A percentile compares a stretch with the other conserved stretches of the same genome.
phyloP scores from a whole-genome alignment of 306 rosid species.

The Lupinus albus region DNA sequence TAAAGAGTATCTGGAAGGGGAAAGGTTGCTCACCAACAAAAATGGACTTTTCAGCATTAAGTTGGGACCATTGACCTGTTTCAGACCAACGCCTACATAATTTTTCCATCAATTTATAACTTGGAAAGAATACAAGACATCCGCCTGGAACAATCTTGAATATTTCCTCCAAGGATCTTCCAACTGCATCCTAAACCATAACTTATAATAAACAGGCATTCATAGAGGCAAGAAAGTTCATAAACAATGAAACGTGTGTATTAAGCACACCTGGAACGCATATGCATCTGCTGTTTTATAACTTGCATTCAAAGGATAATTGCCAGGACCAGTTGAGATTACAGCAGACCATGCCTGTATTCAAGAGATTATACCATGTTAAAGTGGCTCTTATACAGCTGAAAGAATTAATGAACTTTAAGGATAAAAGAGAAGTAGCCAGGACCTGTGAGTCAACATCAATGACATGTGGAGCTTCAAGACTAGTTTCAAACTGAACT shows the following conservation, averaged over 20 bases:
- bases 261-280: slow-evolving; percentile 71
- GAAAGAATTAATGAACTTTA: slow-evolving; percentile 32
- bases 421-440: slow-evolving; percentile 31
- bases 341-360: slow-evolving; percentile 91
- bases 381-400: slow-evolving; percentile 38
- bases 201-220: slow-evolving; percentile 35
- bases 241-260: slow-evolving; percentile 11
- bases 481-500: slow-evolving; percentile 76
- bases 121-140: slow-evolving; percentile 93
- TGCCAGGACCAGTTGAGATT: slow-evolving; percentile 78
- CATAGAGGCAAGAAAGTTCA: slow-evolving; percentile 21
- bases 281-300: slow-evolving; percentile 86
- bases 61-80: slow-evolving; percentile 92
- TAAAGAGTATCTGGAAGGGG: slow-evolving; percentile 25
- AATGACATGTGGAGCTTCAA: slow-evolving; percentile 96
- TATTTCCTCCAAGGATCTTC: slow-evolving; percentile 87
- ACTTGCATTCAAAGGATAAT: slow-evolving; percentile 87
- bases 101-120: slow-evolving; percentile 91
- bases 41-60: slow-evolving; percentile 65
- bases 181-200: slow-evolving; percentile 77
- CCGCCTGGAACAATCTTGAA: slow-evolving; percentile 84
- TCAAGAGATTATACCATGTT: slow-evolving; percentile 39
- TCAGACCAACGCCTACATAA: slow-evolving; percentile 84
- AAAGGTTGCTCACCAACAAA: slow-evolving; percentile 69
- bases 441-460: slow-evolving; percentile 81